phyloP scores from a whole-genome alignment of 169 alveolate species.

The Plasmodium gallinaceum region DNA sequence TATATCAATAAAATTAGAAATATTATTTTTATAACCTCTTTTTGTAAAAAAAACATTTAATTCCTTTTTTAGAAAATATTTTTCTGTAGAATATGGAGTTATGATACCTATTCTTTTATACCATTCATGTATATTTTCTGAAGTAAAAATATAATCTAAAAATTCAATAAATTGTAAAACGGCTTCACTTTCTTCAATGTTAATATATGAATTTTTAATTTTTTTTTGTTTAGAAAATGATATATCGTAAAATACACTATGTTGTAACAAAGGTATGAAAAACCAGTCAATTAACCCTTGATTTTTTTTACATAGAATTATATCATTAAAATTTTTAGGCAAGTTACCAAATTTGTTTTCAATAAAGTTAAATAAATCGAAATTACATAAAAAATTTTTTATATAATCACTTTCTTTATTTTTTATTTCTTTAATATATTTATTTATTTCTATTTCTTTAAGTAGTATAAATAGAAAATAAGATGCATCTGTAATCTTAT shows the following conservation, averaged over 20 bases:
- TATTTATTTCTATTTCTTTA: conserved; percentile 38
- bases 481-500: conserved; percentile 79
- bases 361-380: conserved; percentile 53
- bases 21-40: conserved; percentile 31
- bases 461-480: conserved; percentile 27
- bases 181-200: conserved; percentile 65
- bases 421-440: conserved; percentile 1
- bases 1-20: conserved; percentile 90
- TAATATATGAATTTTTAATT: conserved; percentile 75
- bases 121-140: conserved; percentile 70
- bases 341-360: conserved; percentile 45
- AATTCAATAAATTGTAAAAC: conserved; percentile 77
- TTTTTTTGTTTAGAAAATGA: conserved; percentile 38
- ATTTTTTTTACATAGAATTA: conserved; percentile 45
- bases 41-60: conserved; percentile 59
- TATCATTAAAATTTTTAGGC: conserved; percentile 31
- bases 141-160: conserved; percentile 75
- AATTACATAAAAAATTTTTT: conserved; percentile 30
- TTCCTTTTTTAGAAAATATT: conserved; percentile 72
- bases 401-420: conserved; percentile 6
- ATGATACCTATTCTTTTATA: conserved; percentile 82
- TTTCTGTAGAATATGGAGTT: conserved; percentile 85
- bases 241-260: conserved; percentile 78
- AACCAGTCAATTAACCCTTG: conserved; percentile 77
- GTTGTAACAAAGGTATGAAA: conserved; percentile 79